Evolutionary conservation across 202 grass and related monocot genomes (phyloP).

Genomic region (Zizania palustris): DNA sequence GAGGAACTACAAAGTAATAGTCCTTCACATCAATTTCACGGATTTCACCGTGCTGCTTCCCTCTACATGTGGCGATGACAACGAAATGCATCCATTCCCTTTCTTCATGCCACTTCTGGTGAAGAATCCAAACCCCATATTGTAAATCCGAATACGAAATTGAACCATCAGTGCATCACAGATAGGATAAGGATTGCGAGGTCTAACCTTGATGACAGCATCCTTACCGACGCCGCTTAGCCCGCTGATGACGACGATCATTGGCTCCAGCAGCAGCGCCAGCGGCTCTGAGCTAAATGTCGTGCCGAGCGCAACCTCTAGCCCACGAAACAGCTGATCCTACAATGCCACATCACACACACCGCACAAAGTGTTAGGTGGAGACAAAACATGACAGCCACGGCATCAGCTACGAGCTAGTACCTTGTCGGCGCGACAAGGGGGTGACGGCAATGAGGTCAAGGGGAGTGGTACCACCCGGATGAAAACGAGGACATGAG

Average conservation of each 20-base stretch:
- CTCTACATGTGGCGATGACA: slow-evolving; percentile 75
- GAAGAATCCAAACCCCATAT: slow-evolving; percentile 25
- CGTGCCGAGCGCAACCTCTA: slow-evolving; percentile 75
- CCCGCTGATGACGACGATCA: slow-evolving; percentile 88
- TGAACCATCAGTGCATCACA: slow-evolving; percentile 16
- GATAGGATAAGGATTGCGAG: neutral
- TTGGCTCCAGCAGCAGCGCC: slow-evolving; percentile 61
- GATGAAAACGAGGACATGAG: slow-evolving; percentile 56
- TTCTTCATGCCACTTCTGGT: slow-evolving; percentile 80
- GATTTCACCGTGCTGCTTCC: slow-evolving; percentile 65
- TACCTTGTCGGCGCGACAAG: slow-evolving; percentile 48
- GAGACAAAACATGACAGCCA: neutral
- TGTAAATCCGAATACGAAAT: slow-evolving; percentile 2
- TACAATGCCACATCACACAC: slow-evolving; percentile 31
- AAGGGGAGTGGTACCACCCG: slow-evolving; percentile 51
- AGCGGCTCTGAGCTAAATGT: slow-evolving; percentile 78
- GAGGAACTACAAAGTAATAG: slow-evolving; percentile 90
- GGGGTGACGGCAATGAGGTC: slow-evolving; percentile 46
- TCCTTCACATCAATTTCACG: slow-evolving; percentile 93
- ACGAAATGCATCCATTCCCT: slow-evolving; percentile 81
- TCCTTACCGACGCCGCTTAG: slow-evolving; percentile 95
- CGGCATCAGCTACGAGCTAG: neutral
- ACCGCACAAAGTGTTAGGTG: slow-evolving; percentile 19
- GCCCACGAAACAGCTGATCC: slow-evolving; percentile 64
- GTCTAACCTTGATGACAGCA: slow-evolving; percentile 79